Percentiles rank a stretch among this genome's conserved stretches.
phyloP scores from a whole-genome alignment of 192 early-diverging fungal species.

The Entophlyctis luteolus region DNA sequence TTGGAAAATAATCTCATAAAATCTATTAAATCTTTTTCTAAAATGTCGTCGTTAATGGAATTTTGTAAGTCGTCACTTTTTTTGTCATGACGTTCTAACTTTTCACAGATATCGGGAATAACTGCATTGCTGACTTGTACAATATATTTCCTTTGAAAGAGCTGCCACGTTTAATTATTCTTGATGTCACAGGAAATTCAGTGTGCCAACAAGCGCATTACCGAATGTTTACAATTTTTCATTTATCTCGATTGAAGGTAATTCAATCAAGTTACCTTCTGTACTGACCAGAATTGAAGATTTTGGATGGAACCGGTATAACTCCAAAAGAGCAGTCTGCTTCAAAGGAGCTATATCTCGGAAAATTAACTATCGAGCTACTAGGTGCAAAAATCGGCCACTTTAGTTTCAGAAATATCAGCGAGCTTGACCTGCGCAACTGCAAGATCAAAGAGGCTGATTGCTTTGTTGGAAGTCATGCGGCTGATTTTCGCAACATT shows the following conservation, averaged over 20 bases:
- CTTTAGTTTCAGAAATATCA: slow-evolving; percentile 50
- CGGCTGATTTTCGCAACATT: slow-evolving; percentile 49
- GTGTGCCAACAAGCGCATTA: slow-evolving; percentile 50
- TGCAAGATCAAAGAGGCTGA: slow-evolving; percentile 62
- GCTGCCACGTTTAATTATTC: slow-evolving; percentile 52
- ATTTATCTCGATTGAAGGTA: slow-evolving; percentile 53
- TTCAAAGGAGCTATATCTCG: slow-evolving; percentile 55
- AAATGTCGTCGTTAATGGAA: slow-evolving; percentile 52
- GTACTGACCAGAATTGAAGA: slow-evolving; percentile 22
- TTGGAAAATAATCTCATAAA: slow-evolving; percentile 52
- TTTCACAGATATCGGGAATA: slow-evolving; percentile 53
- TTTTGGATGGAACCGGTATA: slow-evolving; percentile 54
- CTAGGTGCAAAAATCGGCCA: slow-evolving; percentile 60
- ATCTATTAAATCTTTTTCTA: slow-evolving; percentile 44
- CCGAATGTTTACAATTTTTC: slow-evolving; percentile 57
- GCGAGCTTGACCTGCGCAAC: slow-evolving; percentile 58
- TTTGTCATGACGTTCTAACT: slow-evolving; percentile 16
- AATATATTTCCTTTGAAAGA: slow-evolving; percentile 60
- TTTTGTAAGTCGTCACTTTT: slow-evolving; percentile 40
- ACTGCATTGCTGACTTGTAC: slow-evolving; percentile 46
- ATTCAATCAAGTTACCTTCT: neutral
- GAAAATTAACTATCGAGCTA: slow-evolving; percentile 57
- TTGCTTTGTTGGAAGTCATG: slow-evolving; percentile 41
- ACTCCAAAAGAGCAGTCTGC: slow-evolving; percentile 47
- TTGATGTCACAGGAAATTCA: slow-evolving; percentile 60